Evolutionary conservation across 805 yeast genomes (phyloP), one percentile per base, ranked within the genome.

Genomic region (Lipomyces anomalus): DNA sequence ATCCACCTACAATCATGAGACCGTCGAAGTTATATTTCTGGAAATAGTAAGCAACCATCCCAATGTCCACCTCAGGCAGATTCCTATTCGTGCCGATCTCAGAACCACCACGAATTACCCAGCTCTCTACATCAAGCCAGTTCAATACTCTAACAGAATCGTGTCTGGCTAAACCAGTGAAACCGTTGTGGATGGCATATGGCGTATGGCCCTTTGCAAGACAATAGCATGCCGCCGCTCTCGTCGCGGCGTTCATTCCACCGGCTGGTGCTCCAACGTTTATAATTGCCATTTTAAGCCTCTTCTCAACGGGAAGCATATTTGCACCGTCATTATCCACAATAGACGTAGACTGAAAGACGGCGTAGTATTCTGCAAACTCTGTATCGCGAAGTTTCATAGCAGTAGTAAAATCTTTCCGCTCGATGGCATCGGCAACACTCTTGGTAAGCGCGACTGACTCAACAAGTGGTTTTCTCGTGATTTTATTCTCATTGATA

Each of bases 241-340:
- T 76, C 7, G 88, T 79, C 3, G 95, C 96, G 50, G 92, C 79
- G 62, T 92, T 92, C 80, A 92, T 75, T 38, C 95, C 97, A 42
- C 95, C 95, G 9, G 97, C 90, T 21, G 98, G 96, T 0, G 98
- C 98, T 57, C 98, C 98, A 37, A 90, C 84, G 61, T 88, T 85
- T 43, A 92, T 75, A 51, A 92, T 81, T 44, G 92, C 98, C 56
- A 89, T 76, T 57, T 79, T 83, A 57, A 82, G 72, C 49, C 82
- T 71, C 60, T 83, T 69, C 20, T 69, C 75, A 17, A 66, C 73
- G 6, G 92, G 87, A 54, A 82, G 68, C 36, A 65, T 56, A 42
- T 78, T 77, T 29, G 76, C 71, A 44, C 76, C 79, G 63, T 80
- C 82, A n/a, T n/a, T n/a, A 61, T 83, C 84, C 40, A 79, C 76